phyloP scores from a whole-genome alignment of 2,329 filamentous ascomycete species.

The Shiraia bambusicola region DNA sequence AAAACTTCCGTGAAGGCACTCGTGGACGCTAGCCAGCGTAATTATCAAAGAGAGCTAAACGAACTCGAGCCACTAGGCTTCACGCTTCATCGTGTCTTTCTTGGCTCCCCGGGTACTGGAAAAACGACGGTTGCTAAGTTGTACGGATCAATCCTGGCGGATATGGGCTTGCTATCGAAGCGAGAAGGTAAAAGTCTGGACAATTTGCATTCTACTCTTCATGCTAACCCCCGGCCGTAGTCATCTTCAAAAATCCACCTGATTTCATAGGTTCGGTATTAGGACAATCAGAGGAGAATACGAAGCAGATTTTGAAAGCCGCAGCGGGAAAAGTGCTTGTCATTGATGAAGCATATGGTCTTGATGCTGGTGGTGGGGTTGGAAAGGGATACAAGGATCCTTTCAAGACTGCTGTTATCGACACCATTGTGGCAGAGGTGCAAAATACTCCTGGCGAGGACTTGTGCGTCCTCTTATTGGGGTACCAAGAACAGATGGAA shows the following conservation, averaged over 20 bases:
- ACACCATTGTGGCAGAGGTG: constrained; percentile 69
- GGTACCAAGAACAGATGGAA: constrained; percentile 66
- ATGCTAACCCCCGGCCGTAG: constrained; percentile 22
- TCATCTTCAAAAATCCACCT: constrained; percentile 67
- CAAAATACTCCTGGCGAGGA: constrained; percentile 68
- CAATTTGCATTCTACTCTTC: no score
- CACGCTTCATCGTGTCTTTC: constrained; percentile 65
- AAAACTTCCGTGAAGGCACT: constrained; percentile 51
- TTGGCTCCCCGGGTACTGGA: constrained; percentile 69
- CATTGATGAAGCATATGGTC: constrained; percentile 73
- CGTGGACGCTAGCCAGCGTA: constrained; percentile 34
- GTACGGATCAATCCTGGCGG: constrained; percentile 68
- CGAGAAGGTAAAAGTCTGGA: constrained; percentile 19
- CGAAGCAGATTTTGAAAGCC: constrained; percentile 65
- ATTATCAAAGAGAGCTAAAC: constrained; percentile 63
- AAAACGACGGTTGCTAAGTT: constrained; percentile 74
- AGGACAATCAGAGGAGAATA: constrained; percentile 67
- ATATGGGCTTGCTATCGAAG: constrained; percentile 63
- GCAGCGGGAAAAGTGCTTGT: constrained; percentile 70
- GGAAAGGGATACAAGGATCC: constrained; percentile 30
- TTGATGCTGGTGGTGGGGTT: constrained; percentile 36
- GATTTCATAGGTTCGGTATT: constrained; percentile 66
- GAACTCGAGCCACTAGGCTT: constrained; percentile 60
- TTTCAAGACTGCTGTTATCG: constrained; percentile 64
- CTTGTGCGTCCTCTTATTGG: constrained; percentile 66